Percentiles rank a stretch among this genome's conserved stretches.
phyloP scores from a whole-genome alignment of 805 yeast species.

The Metahyphopichia silvanorum region DNA sequence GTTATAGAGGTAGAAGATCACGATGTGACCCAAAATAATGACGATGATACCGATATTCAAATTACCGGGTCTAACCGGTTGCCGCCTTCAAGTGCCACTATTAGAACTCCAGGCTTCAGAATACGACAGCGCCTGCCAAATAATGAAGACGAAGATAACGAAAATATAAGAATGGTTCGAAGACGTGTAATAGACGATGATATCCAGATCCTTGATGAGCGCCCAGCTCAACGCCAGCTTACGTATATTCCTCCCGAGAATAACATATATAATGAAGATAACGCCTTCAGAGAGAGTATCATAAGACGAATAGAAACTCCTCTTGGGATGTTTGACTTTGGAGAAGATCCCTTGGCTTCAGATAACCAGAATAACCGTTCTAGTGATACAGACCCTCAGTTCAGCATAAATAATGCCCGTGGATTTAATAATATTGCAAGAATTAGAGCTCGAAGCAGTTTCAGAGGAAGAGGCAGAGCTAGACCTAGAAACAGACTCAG shows the following conservation, averaged over 20 bases:
- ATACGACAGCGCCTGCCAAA: conserved; percentile 1
- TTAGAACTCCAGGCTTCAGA: not conserved
- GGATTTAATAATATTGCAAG: no score
- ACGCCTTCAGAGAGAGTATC: conserved; percentile 1
- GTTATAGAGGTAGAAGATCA: not conserved
- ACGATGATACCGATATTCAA: conserved; percentile 15
- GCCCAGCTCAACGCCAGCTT: conserved; percentile 8
- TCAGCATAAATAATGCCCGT: no score
- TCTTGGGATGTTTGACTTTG: not conserved
- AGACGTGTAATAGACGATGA: conserved; percentile 13
- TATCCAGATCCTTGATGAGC: conserved; percentile 19
- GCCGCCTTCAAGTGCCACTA: not conserved
- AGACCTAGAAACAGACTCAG: not conserved
- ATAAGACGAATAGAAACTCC: conserved; percentile 2
- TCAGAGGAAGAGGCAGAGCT: not conserved
- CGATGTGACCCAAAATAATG: not conserved
- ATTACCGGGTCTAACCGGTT: conserved; percentile 9
- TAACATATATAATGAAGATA: not conserved
- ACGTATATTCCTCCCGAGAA: not conserved
- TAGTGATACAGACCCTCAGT: not conserved
- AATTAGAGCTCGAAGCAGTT: not conserved
- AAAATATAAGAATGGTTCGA: conserved; percentile 5
- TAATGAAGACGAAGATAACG: not conserved
- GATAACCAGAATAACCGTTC: not conserved
- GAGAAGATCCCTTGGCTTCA: not conserved